Base-by-base conservation (phyloP, 2,329 filamentous ascomycete genomes). In the Ophiostoma triangulosporum region DNA sequence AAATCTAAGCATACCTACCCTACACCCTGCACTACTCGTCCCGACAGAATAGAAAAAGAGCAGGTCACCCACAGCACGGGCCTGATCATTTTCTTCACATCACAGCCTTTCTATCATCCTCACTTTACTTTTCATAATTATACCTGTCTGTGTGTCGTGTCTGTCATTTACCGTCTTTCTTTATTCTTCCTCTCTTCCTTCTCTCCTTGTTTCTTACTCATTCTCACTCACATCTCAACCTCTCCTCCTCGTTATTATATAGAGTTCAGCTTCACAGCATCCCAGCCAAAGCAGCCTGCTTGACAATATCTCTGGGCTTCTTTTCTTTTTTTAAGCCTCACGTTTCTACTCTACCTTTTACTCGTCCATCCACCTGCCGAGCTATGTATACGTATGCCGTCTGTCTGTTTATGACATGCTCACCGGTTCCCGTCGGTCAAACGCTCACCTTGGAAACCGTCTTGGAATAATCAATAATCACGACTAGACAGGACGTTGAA, bases 361-460 rank as follows among this genome's bases (percentile, higher is more conserved):
- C n/a, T 33, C n/a, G n/a, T n/a, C n/a, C n/a, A 26, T 20, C 33
- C 4, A 22, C 20, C 33, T 15, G 15, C 33, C 22, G 58, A 68
- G 70, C 68, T 66, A 75, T 75, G 73, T 71, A 74, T 66, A 75
- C 75, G 73, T 71, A 74, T 72, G 67, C 64, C 65, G 65, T 64
- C 67, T 69, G 20, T 62, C 67, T 69, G 68, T 66, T 66, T 65
- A 67, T 67, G 67, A 66, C 66, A 66, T 48, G 7, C 17, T 48
- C 48, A 48, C 26, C 38, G 51, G 38, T 43, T 14, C 40, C 27
- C 22, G 48, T 53, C 32, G 40, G 51, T 35, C 26, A 50, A 53
- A 46, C 43, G 15, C 43, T 20, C 24, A 24, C 20, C 6, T 17
- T 15, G n/a, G 26, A 15, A 45, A 14, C 5, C 45, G 33, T 33